A percentile compares a stretch with the other conserved stretches of the same genome.
Conservation (phyloP, 208 protist species). For the Vickermania ingenoplastis region DNA sequence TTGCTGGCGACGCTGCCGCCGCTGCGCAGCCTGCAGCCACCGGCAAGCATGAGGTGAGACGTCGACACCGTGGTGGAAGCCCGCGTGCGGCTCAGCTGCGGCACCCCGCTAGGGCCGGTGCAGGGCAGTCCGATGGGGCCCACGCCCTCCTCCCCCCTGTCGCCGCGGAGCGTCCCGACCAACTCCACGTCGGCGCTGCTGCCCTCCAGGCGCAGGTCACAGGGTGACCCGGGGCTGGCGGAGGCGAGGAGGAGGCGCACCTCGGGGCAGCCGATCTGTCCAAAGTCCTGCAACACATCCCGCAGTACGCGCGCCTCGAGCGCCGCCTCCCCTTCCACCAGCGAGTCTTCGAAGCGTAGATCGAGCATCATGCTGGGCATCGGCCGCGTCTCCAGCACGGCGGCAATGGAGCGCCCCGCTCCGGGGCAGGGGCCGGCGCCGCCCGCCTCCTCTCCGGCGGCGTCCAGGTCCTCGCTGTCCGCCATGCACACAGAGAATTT, state of each 20-base stretch:
- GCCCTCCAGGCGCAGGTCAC: no score
- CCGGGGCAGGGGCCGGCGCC: no score
- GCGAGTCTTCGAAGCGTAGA: conserved; percentile 44
- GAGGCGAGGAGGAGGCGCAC: conserved; percentile 21
- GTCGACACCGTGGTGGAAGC: background rate
- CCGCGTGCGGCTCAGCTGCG: no score
- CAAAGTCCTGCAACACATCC: conserved; percentile 49
- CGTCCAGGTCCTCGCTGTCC: conserved; percentile 43
- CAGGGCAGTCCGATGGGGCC: no score
- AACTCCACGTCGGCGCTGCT: no score
- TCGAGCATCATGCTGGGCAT: conserved; percentile 43
- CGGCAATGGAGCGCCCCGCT: no score
- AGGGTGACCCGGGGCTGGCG: no score
- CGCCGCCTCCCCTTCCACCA: no score
- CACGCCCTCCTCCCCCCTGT: background rate
- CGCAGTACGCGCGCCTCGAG: conserved; percentile 47
- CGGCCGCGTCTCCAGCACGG: no score
- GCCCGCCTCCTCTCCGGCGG: background rate
- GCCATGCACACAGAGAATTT: conserved; percentile 64
- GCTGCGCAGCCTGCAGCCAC: no score
- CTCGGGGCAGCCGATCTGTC: conserved; percentile 44
- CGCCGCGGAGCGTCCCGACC: background rate
- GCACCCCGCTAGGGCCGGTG: no score
- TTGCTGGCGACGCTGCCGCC: conserved; percentile 9
- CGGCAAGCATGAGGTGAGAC: background rate